Percentiles rank a stretch among this genome's conserved stretches.
Evolutionary conservation across 1,139 yeast species (phyloP).

Genomic region (Arxiozyma slooffiae): DNA sequence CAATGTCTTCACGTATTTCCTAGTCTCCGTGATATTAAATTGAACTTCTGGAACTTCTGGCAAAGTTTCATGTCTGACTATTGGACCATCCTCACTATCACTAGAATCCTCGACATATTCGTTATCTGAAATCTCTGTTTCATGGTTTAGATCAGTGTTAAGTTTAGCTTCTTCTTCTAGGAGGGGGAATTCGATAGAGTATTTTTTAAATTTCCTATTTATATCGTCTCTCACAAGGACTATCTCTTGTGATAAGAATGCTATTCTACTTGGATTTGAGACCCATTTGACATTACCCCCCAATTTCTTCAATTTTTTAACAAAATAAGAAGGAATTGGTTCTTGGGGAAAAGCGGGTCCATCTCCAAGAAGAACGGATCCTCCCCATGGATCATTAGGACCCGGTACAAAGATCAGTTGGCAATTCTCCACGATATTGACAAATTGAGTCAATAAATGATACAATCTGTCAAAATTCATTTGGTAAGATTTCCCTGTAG

Average conservation of each 20-base stretch:
- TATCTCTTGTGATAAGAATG: constrained; percentile 76
- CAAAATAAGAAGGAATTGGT: constrained; percentile 60
- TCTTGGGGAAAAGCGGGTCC: constrained; percentile 47
- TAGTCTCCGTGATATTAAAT: constrained; percentile 42
- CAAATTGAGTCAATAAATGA: constrained; percentile 40
- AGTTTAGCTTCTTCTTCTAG: constrained; percentile 31
- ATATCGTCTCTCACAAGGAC: constrained; percentile 64
- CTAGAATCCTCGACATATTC: not conserved
- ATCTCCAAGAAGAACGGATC: not conserved
- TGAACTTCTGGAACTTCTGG: not conserved
- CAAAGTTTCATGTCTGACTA: not conserved
- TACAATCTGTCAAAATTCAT: constrained; percentile 68
- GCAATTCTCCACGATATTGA: constrained; percentile 36
- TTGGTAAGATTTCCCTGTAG: constrained; percentile 46
- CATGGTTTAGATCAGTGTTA: not conserved
- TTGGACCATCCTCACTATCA: constrained; percentile 1
- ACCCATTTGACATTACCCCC: constrained; percentile 61
- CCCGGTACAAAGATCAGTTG: constrained; percentile 74
- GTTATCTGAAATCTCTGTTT: not conserved
- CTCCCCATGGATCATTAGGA: constrained; percentile 77
- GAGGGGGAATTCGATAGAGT: constrained; percentile 48
- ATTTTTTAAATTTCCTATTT: constrained; percentile 59
- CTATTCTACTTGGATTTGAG: constrained; percentile 68
- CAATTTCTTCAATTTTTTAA: constrained; percentile 53
- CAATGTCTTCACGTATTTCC: constrained; percentile 67